These are phyloP conservation scores for Pseudogymnoascus sp. DNA, from an alignment of 2,329 filamentous ascomycete genomes.

Conservation along the genomic window DNA sequence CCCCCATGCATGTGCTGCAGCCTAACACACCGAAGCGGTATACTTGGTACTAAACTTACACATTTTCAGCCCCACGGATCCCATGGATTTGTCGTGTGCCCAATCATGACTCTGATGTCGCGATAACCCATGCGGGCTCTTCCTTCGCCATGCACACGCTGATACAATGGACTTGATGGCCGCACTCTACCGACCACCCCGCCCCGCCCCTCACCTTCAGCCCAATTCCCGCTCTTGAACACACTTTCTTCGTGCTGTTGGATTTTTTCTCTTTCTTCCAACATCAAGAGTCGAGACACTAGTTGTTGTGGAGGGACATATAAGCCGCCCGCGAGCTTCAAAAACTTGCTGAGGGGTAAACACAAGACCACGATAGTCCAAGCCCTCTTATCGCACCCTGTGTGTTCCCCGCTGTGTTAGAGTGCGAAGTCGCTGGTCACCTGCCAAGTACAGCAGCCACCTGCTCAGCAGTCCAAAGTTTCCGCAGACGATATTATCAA, in stretches of 20 bases:
- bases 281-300: neutral
- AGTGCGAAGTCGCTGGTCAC: slow-evolving; percentile 1
- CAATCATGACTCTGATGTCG: neutral
- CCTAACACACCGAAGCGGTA: slow-evolving; percentile 2
- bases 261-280: slow-evolving; percentile 3
- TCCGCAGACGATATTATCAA: slow-evolving; percentile 3
- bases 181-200: slow-evolving; percentile 2
- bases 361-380: neutral
- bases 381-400: neutral
- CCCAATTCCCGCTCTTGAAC: neutral
- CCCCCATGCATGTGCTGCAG: slow-evolving; percentile 1
- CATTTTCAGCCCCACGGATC: slow-evolving; percentile 7
- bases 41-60: neutral
- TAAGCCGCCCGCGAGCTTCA: slow-evolving; percentile 4
- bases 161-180: neutral
- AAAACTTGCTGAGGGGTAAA: slow-evolving; percentile 7
- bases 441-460: neutral
- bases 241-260: neutral
- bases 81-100: neutral
- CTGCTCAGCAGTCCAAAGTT: neutral
- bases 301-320: slow-evolving; percentile 4
- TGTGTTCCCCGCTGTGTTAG: neutral
- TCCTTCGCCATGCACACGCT: neutral
- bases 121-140: neutral
- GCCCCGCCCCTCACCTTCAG: slow-evolving; percentile 8